phyloP scores from a whole-genome alignment of 768 basidiomycete genomes.

The Lactarius quietus region DNA sequence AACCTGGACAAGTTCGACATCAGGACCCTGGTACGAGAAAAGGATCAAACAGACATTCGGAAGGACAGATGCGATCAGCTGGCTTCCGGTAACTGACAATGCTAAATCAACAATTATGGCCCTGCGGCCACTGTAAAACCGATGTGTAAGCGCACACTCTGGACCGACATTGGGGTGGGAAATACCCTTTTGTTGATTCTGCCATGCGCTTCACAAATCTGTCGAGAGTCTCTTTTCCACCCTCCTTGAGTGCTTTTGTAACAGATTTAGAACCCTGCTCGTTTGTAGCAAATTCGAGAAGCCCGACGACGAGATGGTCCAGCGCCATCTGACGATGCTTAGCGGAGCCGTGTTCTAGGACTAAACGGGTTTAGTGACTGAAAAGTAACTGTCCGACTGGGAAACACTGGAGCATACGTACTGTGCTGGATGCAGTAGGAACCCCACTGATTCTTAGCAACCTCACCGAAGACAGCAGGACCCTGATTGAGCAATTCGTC shows the following conservation, averaged over 20 bases:
- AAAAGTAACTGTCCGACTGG: constrained; percentile 6
- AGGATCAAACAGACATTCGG: constrained; percentile 53
- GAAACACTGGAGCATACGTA: constrained; percentile 36
- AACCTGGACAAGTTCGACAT: constrained; percentile 43
- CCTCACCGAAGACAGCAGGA: constrained; percentile 61
- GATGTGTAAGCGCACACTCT: background rate
- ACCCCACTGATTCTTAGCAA: constrained; percentile 86
- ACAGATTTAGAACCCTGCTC: constrained; percentile 88
- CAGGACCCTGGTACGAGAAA: background rate
- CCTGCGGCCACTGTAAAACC: constrained; percentile 51
- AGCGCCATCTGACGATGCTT: constrained; percentile 72
- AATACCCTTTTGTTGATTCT: constrained; percentile 76
- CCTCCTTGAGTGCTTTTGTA: constrained; percentile 83
- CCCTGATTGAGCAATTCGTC: constrained; percentile 80
- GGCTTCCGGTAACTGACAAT: constrained; percentile 78
- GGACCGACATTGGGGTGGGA: background rate
- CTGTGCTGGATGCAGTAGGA: constrained; percentile 86
- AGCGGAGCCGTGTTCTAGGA: constrained; percentile 80
- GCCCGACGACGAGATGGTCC: constrained; percentile 71
- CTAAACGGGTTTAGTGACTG: constrained; percentile 36
- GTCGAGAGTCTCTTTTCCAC: constrained; percentile 71
- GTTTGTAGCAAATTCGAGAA: constrained; percentile 75
- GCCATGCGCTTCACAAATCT: constrained; percentile 78
- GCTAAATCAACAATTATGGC: constrained; percentile 87
- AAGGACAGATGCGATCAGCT: constrained; percentile 77